Base-by-base conservation (phyloP, 345 rosid genomes). In the Mercurialis annua region DNA sequence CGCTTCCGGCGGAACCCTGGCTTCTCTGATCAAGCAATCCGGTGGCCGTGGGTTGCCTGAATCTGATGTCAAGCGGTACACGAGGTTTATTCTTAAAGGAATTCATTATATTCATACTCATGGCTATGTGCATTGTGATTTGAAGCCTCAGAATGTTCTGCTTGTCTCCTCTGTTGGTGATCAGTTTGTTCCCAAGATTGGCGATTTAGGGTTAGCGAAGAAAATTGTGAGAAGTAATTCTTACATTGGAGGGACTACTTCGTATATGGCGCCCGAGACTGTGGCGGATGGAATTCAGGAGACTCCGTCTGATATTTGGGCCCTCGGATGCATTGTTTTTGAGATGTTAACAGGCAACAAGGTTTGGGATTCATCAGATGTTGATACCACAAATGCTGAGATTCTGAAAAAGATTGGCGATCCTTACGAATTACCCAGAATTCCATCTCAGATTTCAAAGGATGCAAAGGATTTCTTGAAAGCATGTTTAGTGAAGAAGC, bases 131-230 rank as follows among this genome's bases (percentile, higher is more conserved):
- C 98, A 88, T 80, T 85, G 90, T 40, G 92, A 85, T 66, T 57
- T 89, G 30, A 85, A 87, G 75, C 86, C 85, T 1, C 78, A 80
- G 46, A 87, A 87, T 66, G 54, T 90, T 30, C 74, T 92, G 44
- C 72, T 90, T 12, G 84, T 85, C 60, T 76, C 71, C 3, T 77
- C 71, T 49, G 52, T 17, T 6, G 9, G 15, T 10, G 14, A 4
- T 20, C 2, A 58, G 6, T 75, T 46, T 23, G 67, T 67, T 2
- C 44, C 71, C 0, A 87, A 84, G 73, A 84, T 90, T 4, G 87
- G 92, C 2, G 97, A 92, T 73, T 92, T 90, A 17, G 98, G 97
- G 33, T 71, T 90, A 52, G 84, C 97, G 8, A 90, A 72, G 82
- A 82, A 71, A 49, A 17, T 16, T 55, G 31, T 79, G 59, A 20